Conservation (phyloP, 225 moss, liverwort and hornwort species). For the Neckera pumila region DNA sequence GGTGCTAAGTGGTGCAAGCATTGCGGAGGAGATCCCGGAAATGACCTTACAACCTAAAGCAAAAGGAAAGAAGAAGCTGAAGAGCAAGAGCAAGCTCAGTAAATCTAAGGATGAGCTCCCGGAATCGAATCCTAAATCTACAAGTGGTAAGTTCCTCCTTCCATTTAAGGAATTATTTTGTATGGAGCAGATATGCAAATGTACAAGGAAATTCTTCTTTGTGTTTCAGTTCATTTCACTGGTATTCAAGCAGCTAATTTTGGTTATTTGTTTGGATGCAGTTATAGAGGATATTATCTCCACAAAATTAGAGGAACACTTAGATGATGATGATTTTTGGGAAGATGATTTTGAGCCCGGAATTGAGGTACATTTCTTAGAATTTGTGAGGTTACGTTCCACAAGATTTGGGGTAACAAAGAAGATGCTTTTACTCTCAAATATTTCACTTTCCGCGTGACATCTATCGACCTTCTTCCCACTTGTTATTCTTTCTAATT, state of each 20-base stretch:
- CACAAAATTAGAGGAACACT: constrained; percentile 45
- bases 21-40: constrained; percentile 9
- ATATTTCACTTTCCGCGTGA: neutral
- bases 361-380: constrained; percentile 29
- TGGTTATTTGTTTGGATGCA: constrained; percentile 1
- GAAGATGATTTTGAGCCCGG: constrained; percentile 77
- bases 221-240: neutral
- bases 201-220: neutral
- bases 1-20: constrained; percentile 8
- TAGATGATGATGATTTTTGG: constrained; percentile 87
- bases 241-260: neutral
- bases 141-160: constrained; percentile 13
- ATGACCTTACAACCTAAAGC: neutral
- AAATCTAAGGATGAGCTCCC: neutral
- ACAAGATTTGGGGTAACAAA: neutral
- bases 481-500: neutral
- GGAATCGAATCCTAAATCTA: constrained; percentile 9
- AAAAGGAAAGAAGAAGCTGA: constrained; percentile 39
- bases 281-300: constrained; percentile 42
- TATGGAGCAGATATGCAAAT: neutral
- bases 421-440: neutral
- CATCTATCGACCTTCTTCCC: neutral
- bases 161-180: neutral
- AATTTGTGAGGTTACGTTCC: neutral
- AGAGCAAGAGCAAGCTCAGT: constrained; percentile 20